phyloP scores from a whole-genome alignment of 1,284 basidiomycete species.

The Ustilago vetiveriae region DNA sequence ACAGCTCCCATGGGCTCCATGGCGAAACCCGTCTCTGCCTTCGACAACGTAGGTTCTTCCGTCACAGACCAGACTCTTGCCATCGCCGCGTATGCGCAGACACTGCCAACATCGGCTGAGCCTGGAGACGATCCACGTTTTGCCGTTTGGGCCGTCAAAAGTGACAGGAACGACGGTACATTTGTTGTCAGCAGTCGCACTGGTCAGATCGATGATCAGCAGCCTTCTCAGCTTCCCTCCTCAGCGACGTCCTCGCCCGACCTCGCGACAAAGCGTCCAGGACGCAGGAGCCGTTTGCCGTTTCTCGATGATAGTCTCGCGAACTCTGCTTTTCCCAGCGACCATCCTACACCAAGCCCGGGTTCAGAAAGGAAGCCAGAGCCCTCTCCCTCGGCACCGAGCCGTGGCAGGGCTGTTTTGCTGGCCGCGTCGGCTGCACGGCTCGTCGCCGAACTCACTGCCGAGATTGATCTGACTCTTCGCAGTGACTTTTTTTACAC shows the following conservation, averaged over 20 bases:
- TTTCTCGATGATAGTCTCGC: conserved; percentile 4
- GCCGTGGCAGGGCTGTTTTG: conserved; percentile 24
- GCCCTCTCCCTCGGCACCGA: not conserved
- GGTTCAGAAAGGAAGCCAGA: conserved; percentile 7
- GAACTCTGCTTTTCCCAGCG: not conserved
- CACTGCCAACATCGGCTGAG: conserved; percentile 35
- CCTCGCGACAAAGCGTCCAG: conserved; percentile 22
- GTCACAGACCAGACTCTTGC: conserved; percentile 5
- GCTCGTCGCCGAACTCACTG: conserved; percentile 61
- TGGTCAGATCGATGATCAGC: conserved; percentile 22
- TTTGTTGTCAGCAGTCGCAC: conserved; percentile 35
- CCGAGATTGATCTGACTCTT: conserved; percentile 56
- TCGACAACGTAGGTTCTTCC: not conserved
- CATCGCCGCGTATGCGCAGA: conserved; percentile 37
- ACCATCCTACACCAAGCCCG: conserved; percentile 3
- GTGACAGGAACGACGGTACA: conserved; percentile 23
- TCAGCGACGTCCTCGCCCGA: conserved; percentile 8
- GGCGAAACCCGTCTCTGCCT: not conserved
- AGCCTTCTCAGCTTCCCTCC: conserved; percentile 4
- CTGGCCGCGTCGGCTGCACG: conserved; percentile 53
- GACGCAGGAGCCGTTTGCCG: conserved; percentile 21
- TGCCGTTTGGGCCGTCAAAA: conserved; percentile 55
- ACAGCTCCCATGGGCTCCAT: not conserved
- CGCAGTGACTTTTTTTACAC: conserved; percentile 62
- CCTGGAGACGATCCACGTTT: conserved; percentile 60